Percentiles rank a stretch among this genome's conserved stretches.
Conservation (phyloP, 2,329 filamentous ascomycete genomes). For the Microdochium bolleyi region DNA sequence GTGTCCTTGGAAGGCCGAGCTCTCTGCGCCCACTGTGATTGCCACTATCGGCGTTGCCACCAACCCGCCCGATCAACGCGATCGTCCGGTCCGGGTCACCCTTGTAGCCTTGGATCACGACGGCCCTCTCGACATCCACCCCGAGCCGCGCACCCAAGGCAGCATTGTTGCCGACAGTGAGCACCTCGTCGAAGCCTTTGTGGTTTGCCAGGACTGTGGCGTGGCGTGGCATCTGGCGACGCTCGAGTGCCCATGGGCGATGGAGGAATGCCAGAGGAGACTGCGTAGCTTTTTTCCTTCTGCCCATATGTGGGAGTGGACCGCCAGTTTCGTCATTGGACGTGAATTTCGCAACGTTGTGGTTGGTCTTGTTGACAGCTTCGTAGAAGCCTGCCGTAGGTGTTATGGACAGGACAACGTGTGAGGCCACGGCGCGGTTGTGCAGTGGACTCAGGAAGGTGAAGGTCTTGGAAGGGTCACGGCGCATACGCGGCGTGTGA, state of each 20-base stretch:
- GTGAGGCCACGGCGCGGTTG: background rate
- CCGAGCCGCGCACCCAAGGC: constrained; percentile 5
- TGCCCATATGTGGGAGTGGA: background rate
- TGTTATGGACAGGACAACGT: constrained; percentile 8
- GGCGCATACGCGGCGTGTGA: constrained; percentile 4
- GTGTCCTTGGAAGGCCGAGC: background rate
- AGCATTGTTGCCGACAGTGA: constrained; percentile 9
- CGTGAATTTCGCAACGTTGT: too few species aligned
- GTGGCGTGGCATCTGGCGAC: constrained; percentile 4
- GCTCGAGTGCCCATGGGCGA: constrained; percentile 8
- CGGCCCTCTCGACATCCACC: constrained; percentile 1
- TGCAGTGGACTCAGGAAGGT: background rate
- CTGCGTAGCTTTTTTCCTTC: background rate
- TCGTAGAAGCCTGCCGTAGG: constrained; percentile 9
- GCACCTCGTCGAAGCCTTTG: constrained; percentile 10
- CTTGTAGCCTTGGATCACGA: constrained; percentile 8
- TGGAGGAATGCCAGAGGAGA: constrained; percentile 7
- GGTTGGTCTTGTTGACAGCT: constrained; percentile 1
- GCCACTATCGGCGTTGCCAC: background rate
- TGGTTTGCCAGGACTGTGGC: constrained; percentile 7
- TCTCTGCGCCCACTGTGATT: too few species aligned
- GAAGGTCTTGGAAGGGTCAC: background rate
- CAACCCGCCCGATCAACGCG: constrained; percentile 5
- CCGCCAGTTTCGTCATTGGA: too few species aligned
- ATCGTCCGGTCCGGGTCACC: constrained; percentile 7